Conservation (phyloP, 192 early-diverging fungal genomes). For the Coemansia sp. region DNA sequence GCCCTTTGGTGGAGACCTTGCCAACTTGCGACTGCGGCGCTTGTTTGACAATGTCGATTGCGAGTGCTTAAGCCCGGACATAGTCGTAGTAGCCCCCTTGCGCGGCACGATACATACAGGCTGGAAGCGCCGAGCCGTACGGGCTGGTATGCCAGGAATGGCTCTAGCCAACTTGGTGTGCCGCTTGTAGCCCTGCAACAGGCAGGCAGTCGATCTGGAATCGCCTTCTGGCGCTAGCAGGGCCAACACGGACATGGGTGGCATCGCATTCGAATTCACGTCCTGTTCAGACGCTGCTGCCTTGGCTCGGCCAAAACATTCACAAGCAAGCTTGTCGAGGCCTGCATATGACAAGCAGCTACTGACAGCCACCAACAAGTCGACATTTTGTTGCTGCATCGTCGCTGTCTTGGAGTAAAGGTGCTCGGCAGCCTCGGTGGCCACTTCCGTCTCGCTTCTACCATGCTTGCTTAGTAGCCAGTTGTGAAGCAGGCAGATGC, state of each 20-base stretch:
- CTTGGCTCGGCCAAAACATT: constrained; percentile 18
- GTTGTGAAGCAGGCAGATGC: constrained; percentile 18
- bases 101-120: constrained; percentile 1
- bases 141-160: constrained; percentile 28
- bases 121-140: constrained; percentile 31
- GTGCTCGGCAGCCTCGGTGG: constrained; percentile 20
- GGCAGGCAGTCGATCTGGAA: constrained; percentile 2
- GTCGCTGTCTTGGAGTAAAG: constrained; percentile 6
- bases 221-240: constrained; percentile 12
- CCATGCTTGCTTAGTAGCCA: constrained; percentile 12
- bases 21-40: constrained; percentile 34
- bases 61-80: neutral
- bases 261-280: neutral
- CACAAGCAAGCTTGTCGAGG: constrained; percentile 3
- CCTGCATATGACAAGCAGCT: constrained; percentile 41
- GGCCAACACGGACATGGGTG: constrained; percentile 13
- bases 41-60: neutral
- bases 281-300: neutral
- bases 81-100: neutral
- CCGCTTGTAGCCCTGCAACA: constrained; percentile 22
- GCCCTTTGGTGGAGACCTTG: constrained; percentile 32
- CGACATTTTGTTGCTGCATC: neutral
- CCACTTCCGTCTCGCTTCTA: neutral
- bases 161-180: constrained; percentile 6
- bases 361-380: constrained; percentile 25